Evolutionary conservation across 2,329 filamentous ascomycete species (phyloP).

Genomic region (Diplodia mutila): DNA sequence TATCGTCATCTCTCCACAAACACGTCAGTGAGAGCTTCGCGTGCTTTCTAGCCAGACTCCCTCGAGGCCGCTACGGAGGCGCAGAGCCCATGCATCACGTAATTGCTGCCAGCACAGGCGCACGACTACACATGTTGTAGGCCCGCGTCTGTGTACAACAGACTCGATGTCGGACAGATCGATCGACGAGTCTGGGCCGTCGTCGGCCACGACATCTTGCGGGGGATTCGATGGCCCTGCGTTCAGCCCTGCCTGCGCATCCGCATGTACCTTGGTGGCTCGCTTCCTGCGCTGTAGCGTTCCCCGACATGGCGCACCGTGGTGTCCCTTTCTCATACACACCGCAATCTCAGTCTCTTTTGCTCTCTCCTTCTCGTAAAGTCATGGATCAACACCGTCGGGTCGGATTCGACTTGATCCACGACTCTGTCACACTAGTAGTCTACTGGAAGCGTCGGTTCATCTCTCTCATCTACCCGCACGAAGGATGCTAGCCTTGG

Average conservation of each 20-base stretch:
- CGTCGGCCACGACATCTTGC: slow-evolving; percentile 16
- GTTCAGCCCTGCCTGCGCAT: slow-evolving; percentile 16
- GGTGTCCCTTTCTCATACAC: background rate
- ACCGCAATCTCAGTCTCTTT: slow-evolving; percentile 3
- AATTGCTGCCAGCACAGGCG: slow-evolving; percentile 11
- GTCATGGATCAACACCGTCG: background rate
- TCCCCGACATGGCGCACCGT: slow-evolving; percentile 8
- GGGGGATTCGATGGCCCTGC: slow-evolving; percentile 12
- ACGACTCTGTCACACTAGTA: background rate
- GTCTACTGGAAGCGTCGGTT: background rate
- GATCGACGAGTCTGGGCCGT: slow-evolving; percentile 4
- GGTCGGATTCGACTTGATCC: background rate
- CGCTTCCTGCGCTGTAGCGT: background rate
- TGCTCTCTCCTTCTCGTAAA: background rate
- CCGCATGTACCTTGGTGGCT: slow-evolving; percentile 12
- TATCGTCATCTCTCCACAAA: slow-evolving; percentile 17
- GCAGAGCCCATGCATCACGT: background rate
- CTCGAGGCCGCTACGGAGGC: background rate
- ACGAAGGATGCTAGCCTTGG: background rate
- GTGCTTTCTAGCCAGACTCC: background rate
- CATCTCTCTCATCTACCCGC: background rate
- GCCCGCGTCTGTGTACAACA: background rate
- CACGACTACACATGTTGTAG: background rate
- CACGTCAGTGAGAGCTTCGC: slow-evolving; percentile 17
- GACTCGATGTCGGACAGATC: slow-evolving; percentile 15